Evolutionary conservation across 2,329 filamentous ascomycete species (phyloP).

Genomic region (Paraconiothyrium sp.): DNA sequence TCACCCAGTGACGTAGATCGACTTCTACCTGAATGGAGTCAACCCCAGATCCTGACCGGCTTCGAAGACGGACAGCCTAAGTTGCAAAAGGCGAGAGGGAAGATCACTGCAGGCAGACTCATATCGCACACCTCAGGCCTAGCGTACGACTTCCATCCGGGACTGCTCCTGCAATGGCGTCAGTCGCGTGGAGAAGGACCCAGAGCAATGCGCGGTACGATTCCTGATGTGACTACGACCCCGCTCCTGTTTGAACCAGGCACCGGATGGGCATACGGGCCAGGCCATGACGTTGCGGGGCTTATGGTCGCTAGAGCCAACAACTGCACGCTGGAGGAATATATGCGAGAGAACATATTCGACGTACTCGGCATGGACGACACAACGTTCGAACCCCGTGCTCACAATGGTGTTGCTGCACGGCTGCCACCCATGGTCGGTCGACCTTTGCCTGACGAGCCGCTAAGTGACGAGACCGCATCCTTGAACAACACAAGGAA

Average conservation of each 20-base stretch:
- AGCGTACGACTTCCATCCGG: constrained; percentile 32
- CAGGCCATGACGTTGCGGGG: constrained; percentile 35
- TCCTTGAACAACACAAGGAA: constrained; percentile 2
- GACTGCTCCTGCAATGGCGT: constrained; percentile 16
- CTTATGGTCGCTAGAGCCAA: constrained; percentile 37
- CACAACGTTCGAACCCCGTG: constrained; percentile 29
- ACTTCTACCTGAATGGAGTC: constrained; percentile 37
- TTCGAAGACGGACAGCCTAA: constrained; percentile 23
- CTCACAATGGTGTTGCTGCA: constrained; percentile 23
- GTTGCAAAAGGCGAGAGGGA: constrained; percentile 28
- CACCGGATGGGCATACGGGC: constrained; percentile 31
- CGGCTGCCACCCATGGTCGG: constrained; percentile 29
- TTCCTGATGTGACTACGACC: constrained; percentile 23
- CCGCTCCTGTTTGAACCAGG: constrained; percentile 42
- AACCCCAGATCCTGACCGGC: constrained; percentile 29
- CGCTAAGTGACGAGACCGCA: constrained; percentile 17
- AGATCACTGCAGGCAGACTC: constrained; percentile 32
- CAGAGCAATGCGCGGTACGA: constrained; percentile 19
- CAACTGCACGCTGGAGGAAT: constrained; percentile 30
- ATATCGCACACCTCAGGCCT: constrained; percentile 41
- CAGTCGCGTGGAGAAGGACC: constrained; percentile 21
- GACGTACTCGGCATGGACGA: constrained; percentile 32
- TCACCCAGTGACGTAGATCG: constrained; percentile 31
- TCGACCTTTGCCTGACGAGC: constrained; percentile 19
- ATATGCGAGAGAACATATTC: constrained; percentile 38